Percentiles rank a stretch among this genome's conserved stretches.
These are phyloP conservation scores for Didymella keratinophila DNA, from an alignment of 2,329 filamentous ascomycete species.

Conservation along the genomic window DNA sequence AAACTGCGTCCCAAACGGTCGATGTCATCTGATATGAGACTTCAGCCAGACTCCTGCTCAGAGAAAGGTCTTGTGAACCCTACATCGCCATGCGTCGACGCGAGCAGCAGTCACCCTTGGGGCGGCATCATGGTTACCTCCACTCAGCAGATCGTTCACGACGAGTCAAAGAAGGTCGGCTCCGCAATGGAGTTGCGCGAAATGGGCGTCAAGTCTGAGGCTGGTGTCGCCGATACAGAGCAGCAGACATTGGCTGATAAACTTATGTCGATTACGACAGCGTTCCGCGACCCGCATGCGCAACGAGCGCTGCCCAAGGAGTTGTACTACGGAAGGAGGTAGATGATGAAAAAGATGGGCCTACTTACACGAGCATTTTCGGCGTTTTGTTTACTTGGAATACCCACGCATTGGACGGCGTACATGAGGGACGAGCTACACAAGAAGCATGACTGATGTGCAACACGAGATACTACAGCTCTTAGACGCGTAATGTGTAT, in stretches of 20 bases:
- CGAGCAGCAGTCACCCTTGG: conserved; percentile 34
- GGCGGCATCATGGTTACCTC: conserved; percentile 52
- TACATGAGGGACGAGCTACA: neutral
- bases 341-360: neutral
- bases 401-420: conserved; percentile 22
- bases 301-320: conserved; percentile 23
- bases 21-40: conserved; percentile 20
- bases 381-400: conserved; percentile 15
- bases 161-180: conserved; percentile 33
- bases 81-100: conserved; percentile 6
- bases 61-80: conserved; percentile 41
- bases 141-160: conserved; percentile 45
- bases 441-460: neutral
- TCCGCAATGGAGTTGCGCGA: conserved; percentile 41
- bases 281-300: conserved; percentile 38
- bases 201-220: conserved; percentile 44
- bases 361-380: conserved; percentile 5
- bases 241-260: conserved; percentile 53
- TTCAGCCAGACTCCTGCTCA: conserved; percentile 40
- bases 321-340: conserved; percentile 25
- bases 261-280: conserved; percentile 43
- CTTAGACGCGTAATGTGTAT: conserved; percentile 2
- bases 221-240: conserved; percentile 48
- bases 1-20: conserved; percentile 23
- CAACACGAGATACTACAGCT: neutral